Conservation (phyloP, 1,139 yeast species). For the Waltiozyma sp. region DNA sequence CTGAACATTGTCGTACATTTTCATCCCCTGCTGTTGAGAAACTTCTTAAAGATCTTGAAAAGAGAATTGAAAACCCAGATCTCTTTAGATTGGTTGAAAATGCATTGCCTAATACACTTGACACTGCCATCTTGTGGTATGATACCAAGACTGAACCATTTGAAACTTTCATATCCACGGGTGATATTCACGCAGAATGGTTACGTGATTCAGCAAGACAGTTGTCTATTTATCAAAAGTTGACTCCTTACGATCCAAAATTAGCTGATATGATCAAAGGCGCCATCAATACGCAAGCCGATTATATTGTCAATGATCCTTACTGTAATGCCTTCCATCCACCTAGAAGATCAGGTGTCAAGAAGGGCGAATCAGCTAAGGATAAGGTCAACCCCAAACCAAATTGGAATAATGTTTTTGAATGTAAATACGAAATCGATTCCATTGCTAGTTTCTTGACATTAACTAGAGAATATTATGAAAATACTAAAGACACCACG, state of each 20-base stretch:
- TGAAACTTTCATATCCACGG: conserved; percentile 66
- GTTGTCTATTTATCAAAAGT: conserved; percentile 61
- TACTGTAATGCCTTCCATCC: conserved; percentile 92
- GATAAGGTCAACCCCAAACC: conserved; percentile 65
- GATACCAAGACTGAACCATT: conserved; percentile 12
- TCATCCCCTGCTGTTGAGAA: conserved; percentile 49
- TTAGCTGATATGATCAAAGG: conserved; percentile 53
- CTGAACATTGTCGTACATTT: conserved; percentile 63
- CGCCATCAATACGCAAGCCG: conserved; percentile 72
- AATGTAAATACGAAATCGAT: conserved; percentile 84
- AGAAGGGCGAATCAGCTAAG: conserved; percentile 39
- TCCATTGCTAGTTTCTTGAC: conserved; percentile 77
- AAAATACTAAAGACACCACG: conserved; percentile 36
- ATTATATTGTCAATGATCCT: conserved; percentile 49
- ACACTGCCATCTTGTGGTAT: conserved; percentile 80
- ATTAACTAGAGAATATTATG: conserved; percentile 58
- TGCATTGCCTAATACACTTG: conserved; percentile 79
- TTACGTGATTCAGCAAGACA: conserved; percentile 80
- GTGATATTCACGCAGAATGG: conserved; percentile 89
- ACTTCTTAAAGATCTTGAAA: conserved; percentile 43
- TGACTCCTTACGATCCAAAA: conserved; percentile 38
- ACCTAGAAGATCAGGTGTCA: conserved; percentile 50
- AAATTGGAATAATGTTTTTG: conserved; percentile 65
- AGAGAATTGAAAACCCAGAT: conserved; percentile 46
- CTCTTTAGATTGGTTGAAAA: conserved; percentile 70